Base-by-base conservation (phyloP, 371 early-diverging fungal species). In the Apophysomyces ossiformis region DNA sequence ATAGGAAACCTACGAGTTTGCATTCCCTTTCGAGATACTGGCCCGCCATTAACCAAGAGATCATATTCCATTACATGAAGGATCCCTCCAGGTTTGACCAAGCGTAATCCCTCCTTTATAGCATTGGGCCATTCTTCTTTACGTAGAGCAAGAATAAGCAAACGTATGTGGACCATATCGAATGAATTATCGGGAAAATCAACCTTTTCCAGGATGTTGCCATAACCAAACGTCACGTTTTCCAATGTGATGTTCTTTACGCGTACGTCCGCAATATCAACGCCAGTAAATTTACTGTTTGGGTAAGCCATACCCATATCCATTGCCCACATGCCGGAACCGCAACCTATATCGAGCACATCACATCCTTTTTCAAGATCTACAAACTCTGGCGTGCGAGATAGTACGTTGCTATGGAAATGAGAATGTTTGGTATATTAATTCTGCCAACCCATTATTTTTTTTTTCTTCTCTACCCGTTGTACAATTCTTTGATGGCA, bases 221-320 rank as follows among this genome's bases (percentile, higher is more conserved):
- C 54, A 50, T 50, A 21, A 50, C 54, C 54, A 50, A 50, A 50
- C 7, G n/a, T 50, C 7, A 77, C 73, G 59, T 85, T 84, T 47
- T 63, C 66, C 2, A 83, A 83, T 57, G 76, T 71, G 39, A 81
- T 79, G 36, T 70, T 71, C 9, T 75, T 43, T 1, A 84, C 82
- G 57, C 79, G 81, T 46, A 83, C 64, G 16, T 76, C 43, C 1
- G 72, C 69, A 60, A 78, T 69, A 60, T 85, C 84, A 11, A 85
- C 69, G 7, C 82, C 85, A 26, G 67, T 66, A 47, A 83, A 74
- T 7, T 79, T 69, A 4, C 78, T 67, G 15, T 66, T 64, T 39
- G 84, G 82, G 58, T 73, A 77, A 56, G 80, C 79, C 32, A 74
- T 73, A 7, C 82, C 77, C 79, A 83, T 83, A 50, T 85, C 85